Percentiles rank a stretch among this genome's conserved stretches.
phyloP scores from a whole-genome alignment of 1,284 basidiomycete genomes.

The Cutaneotrichosporon mucoides region DNA sequence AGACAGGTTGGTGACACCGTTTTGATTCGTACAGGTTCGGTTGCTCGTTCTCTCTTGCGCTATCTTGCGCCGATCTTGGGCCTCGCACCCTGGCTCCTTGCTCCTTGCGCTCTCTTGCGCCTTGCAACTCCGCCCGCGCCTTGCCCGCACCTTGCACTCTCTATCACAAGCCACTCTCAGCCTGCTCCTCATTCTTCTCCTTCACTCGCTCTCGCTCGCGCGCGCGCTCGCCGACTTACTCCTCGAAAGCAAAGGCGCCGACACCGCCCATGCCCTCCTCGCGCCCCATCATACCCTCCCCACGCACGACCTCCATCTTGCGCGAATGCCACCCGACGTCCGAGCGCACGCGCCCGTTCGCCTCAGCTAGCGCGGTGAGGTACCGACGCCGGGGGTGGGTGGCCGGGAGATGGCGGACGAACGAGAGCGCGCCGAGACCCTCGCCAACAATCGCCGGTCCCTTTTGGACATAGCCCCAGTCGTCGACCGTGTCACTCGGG shows the following conservation, averaged over 20 bases:
- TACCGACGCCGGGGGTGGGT: conserved; percentile 64
- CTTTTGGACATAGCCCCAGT: conserved; percentile 12
- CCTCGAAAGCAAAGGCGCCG: conserved; percentile 77
- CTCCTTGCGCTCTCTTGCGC: no score
- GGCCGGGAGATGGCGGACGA: conserved; percentile 40
- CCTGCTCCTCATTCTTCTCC: background rate
- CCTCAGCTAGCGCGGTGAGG: conserved; percentile 67
- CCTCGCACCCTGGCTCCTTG: no score
- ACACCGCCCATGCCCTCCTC: conserved; percentile 93
- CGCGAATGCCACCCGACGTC: conserved; percentile 91
- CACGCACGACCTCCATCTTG: conserved; percentile 95
- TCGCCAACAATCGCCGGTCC: conserved; percentile 7
- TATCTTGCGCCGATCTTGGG: no score
- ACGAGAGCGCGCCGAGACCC: conserved; percentile 21
- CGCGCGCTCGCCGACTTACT: background rate
- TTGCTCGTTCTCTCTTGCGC: no score
- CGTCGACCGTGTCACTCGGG: conserved; percentile 10
- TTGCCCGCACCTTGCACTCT: background rate
- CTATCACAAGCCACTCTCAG: background rate
- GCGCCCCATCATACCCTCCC: conserved; percentile 81
- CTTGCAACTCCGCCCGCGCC: background rate
- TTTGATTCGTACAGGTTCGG: no score
- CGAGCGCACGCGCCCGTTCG: conserved; percentile 82
- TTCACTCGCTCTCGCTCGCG: background rate
- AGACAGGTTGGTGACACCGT: no score